These are phyloP conservation scores for Abelmoschus esculentus DNA, from an alignment of 345 rosid species.

Conservation along the genomic window DNA sequence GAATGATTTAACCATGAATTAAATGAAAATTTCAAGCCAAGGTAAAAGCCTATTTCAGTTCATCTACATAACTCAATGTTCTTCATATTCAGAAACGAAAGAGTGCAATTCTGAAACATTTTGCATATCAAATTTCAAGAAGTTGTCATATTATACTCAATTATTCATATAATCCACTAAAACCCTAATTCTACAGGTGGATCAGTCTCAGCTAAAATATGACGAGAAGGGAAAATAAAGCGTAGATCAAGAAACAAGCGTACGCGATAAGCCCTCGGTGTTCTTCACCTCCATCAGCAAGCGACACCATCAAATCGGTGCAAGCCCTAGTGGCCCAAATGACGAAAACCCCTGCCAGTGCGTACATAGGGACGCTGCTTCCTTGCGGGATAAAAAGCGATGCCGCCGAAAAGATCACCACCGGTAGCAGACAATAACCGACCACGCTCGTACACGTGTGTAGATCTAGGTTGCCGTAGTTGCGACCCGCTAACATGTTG, in stretches of 20 bases:
- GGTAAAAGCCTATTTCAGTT: not conserved
- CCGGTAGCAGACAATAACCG: constrained; percentile 75
- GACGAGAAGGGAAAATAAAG: constrained; percentile 86
- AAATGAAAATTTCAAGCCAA: not conserved
- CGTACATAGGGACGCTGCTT: constrained; percentile 36
- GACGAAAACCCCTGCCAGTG: constrained; percentile 55
- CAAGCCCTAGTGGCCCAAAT: constrained; percentile 81
- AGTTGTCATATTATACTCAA: too few species aligned
- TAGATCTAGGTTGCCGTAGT: constrained; percentile 60
- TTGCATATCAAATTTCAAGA: not conserved
- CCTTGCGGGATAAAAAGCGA: constrained; percentile 74
- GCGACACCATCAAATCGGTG: constrained; percentile 61
- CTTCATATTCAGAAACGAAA: not conserved
- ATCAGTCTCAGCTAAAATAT: constrained; percentile 39
- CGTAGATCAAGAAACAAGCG: constrained; percentile 90
- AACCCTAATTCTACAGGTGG: too few species aligned
- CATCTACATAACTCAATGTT: not conserved
- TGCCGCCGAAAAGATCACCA: constrained; percentile 68
- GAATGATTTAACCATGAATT: not conserved
- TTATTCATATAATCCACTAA: too few species aligned
- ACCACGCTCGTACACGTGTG: constrained; percentile 90
- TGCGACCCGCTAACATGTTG: constrained; percentile 88
- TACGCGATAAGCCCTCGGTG: constrained; percentile 80
- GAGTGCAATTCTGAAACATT: not conserved
- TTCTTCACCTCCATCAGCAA: constrained; percentile 89